phyloP scores from a whole-genome alignment of 805 yeast genomes.

The Cyberlindnera sargentensis region DNA sequence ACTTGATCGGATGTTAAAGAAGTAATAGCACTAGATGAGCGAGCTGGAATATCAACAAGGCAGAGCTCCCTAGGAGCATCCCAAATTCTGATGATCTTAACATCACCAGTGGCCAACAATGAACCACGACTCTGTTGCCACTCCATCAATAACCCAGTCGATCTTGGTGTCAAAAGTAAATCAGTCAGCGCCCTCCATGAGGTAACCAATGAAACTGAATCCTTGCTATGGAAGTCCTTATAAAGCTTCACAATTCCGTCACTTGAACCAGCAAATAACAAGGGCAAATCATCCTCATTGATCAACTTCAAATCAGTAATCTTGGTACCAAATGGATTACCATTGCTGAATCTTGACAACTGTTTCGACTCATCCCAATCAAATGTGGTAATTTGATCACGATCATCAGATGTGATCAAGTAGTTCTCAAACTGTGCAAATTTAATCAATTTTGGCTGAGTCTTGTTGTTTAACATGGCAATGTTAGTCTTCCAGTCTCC shows the following conservation, averaged over 20 bases:
- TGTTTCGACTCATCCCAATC: constrained; percentile 69
- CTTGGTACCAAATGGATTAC: constrained; percentile 81
- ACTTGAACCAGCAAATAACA: constrained; percentile 80
- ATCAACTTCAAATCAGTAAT: constrained; percentile 80
- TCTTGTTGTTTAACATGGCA: constrained; percentile 55
- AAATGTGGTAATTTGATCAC: constrained; percentile 78
- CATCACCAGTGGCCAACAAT: constrained; percentile 89
- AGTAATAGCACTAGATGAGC: constrained; percentile 84
- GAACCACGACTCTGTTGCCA: constrained; percentile 98
- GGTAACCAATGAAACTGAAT: constrained; percentile 56
- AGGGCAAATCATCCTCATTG: constrained; percentile 88
- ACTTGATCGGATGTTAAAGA: constrained; percentile 92
- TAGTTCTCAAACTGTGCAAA: constrained; percentile 91
- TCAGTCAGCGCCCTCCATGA: constrained; percentile 94
- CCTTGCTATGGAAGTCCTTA: constrained; percentile 58
- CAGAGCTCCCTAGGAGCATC: constrained; percentile 93
- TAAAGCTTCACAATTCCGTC: constrained; percentile 92
- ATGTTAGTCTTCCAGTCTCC: constrained; percentile 78
- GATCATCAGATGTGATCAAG: constrained; percentile 73
- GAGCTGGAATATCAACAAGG: constrained; percentile 80
- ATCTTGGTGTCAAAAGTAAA: constrained; percentile 68
- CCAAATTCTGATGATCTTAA: constrained; percentile 86
- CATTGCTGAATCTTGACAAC: constrained; percentile 68
- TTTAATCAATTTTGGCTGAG: constrained; percentile 71
- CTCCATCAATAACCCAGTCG: constrained; percentile 79